A percentile compares a stretch with the other conserved stretches of the same genome.
These are phyloP conservation scores for Saraca asoca DNA, from an alignment of 331 rosid species.

Conservation along the genomic window DNA sequence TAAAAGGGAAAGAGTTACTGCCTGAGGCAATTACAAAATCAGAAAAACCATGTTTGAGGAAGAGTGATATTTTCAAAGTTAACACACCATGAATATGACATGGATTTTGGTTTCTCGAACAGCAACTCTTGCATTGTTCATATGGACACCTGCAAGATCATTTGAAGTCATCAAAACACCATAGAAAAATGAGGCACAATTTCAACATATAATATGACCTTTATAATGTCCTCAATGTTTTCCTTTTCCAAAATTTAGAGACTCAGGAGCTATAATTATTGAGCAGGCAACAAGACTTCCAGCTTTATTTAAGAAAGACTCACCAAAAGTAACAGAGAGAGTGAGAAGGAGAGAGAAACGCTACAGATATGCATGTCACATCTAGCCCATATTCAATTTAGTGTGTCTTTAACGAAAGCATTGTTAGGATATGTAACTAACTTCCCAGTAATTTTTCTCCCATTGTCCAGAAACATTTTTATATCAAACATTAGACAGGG, in stretches of 20 bases:
- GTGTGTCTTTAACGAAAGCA: neutral
- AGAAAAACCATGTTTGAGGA: neutral
- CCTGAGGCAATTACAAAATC: neutral
- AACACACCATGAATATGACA: constrained; percentile 85
- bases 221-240: too few relatives aligned
- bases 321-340: too few relatives aligned
- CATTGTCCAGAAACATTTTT: neutral
- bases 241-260: too few relatives aligned
- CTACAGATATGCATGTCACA: too few relatives aligned
- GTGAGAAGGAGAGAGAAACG: too few relatives aligned
- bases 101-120: constrained; percentile 90
- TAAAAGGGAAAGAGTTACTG: neutral
- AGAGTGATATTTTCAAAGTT: neutral
- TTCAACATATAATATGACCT: neutral
- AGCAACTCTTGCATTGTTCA: constrained; percentile 90
- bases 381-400: neutral
- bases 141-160: constrained; percentile 71
- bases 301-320: too few relatives aligned
- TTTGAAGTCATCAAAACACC: constrained; percentile 31
- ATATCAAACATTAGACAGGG: too few relatives aligned
- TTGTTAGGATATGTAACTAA: neutral
- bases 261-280: too few relatives aligned
- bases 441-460: neutral
- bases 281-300: neutral
- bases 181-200: neutral